Evolutionary conservation across 257 asterid genomes (phyloP).

Genomic region (Fraxinus pennsylvanica): DNA sequence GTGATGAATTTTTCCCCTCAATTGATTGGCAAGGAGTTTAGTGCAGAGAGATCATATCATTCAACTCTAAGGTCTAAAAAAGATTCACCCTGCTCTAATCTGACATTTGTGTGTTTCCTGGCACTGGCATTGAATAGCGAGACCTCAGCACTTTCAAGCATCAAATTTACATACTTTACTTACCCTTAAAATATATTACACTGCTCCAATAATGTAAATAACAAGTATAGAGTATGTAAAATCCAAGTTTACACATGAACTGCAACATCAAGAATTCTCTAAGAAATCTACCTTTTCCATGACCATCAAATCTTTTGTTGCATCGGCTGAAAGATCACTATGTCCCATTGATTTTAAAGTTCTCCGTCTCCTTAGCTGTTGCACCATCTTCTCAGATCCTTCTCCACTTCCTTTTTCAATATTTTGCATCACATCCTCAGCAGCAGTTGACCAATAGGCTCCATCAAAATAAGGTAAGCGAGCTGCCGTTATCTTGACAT

Average conservation of each 20-base stretch:
- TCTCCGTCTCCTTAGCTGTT: constrained; percentile 45
- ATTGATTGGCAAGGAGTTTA: background rate
- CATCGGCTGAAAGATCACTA: constrained; percentile 39
- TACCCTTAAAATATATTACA: background rate
- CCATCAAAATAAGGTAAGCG: constrained; percentile 78
- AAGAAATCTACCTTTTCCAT: constrained; percentile 62
- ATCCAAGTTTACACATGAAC: background rate
- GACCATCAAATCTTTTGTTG: constrained; percentile 56
- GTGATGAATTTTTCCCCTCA: background rate
- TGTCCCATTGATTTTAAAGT: constrained; percentile 58
- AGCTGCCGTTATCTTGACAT: constrained; percentile 61
- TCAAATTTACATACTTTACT: background rate
- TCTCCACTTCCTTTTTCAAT: constrained; percentile 41
- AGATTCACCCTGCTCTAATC: background rate
- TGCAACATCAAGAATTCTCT: background rate
- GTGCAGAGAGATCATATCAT: background rate
- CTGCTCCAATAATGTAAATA: too few species aligned
- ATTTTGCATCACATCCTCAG: constrained; percentile 43
- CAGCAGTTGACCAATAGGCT: constrained; percentile 65
- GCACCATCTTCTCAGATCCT: constrained; percentile 31
- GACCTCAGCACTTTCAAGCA: background rate
- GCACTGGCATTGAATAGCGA: background rate
- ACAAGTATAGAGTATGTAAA: background rate
- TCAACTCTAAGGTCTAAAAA: background rate
- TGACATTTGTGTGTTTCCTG: background rate